These are phyloP conservation scores for Gnaphalium uliginosum DNA, from an alignment of 129 eudicot genomes.

Conservation along the genomic window DNA sequence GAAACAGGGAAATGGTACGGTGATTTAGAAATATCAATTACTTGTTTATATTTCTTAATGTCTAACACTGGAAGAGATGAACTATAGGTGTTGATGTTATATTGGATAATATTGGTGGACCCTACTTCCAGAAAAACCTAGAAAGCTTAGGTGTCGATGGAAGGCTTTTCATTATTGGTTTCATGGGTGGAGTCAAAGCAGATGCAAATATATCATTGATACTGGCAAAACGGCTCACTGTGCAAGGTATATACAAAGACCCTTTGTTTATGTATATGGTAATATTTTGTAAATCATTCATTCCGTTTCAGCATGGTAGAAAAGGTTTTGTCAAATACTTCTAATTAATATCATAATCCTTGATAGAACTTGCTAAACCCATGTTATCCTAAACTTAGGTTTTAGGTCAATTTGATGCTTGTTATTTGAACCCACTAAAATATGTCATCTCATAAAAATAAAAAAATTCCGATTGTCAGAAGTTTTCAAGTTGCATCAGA, in stretches of 20 bases:
- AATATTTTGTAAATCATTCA: background rate
- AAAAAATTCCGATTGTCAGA: background rate
- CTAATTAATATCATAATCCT: background rate
- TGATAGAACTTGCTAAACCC: background rate
- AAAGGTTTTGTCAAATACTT: background rate
- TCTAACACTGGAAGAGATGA: slow-evolving; percentile 15
- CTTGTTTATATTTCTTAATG: background rate
- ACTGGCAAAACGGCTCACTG: slow-evolving; percentile 82
- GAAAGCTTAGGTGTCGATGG: slow-evolving; percentile 84
- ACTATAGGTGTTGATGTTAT: slow-evolving; percentile 88
- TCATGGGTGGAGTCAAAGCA: slow-evolving; percentile 74
- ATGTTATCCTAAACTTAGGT: background rate
- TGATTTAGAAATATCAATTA: background rate
- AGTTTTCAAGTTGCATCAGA: background rate
- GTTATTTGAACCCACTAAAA: background rate
- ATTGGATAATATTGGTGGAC: slow-evolving; percentile 77
- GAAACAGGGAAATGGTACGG: background rate
- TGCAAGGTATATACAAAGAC: slow-evolving; percentile 62
- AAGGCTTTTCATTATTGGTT: slow-evolving; percentile 92
- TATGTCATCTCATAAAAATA: background rate
- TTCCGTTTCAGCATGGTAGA: background rate
- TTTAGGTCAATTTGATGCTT: background rate
- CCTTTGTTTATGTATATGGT: slow-evolving; percentile 16
- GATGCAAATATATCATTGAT: slow-evolving; percentile 58
- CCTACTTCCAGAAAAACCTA: slow-evolving; percentile 76